Base-by-base conservation (phyloP, 495 filamentous ascomycete species). In the Neurospora discreta region DNA sequence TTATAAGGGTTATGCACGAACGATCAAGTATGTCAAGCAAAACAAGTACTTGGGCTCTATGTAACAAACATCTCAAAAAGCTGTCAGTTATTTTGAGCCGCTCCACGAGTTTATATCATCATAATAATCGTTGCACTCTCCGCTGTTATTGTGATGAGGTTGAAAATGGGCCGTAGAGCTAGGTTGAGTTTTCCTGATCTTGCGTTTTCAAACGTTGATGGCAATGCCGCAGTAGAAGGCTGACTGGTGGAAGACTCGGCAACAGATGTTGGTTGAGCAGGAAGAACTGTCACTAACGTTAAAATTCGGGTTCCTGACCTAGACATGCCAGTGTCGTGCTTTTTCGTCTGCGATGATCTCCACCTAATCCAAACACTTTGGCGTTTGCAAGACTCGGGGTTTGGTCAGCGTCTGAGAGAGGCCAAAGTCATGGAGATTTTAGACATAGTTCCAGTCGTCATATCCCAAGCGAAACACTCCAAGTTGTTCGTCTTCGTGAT, bases 391-490 rank as follows among this genome's bases (percentile, higher is more conserved):
- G 1, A 1, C 36, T 90, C 84, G 69, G 87, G 82, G 18, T 85
- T 83, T n/a, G 86, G 78, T 16, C 86, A 82, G 60, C 89, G 82
- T 74, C 90, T 87, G 30, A 95, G 83, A 0, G 91, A 95, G 0
- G 90, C 86, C 46, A 98, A 85, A 30, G 95, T 90, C 76, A 93
- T 87, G 86, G 95, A 98, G 39, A 96, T 90, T 75, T 97, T 93
- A 68, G 93, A 87, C 46, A 95, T 81, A 33, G 97, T 90, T 0
- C 95, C 95, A 0, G 93, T 97, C 0, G 94, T 93, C 94, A 97
- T 97, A 78, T 98, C 94, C 95, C 95, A 98, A 13, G 93, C 84
- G 75, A 98, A 98, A 0, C 89, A 90, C 80, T 98, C 94, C 23
- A 98, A 86, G 74, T 94, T 93, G 30, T 90, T 84, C 95, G 97